Percentiles rank a stretch among this genome's conserved stretches.
These are phyloP conservation scores for Royoungia palumana DNA, from an alignment of 768 basidiomycete genomes.

Conservation along the genomic window DNA sequence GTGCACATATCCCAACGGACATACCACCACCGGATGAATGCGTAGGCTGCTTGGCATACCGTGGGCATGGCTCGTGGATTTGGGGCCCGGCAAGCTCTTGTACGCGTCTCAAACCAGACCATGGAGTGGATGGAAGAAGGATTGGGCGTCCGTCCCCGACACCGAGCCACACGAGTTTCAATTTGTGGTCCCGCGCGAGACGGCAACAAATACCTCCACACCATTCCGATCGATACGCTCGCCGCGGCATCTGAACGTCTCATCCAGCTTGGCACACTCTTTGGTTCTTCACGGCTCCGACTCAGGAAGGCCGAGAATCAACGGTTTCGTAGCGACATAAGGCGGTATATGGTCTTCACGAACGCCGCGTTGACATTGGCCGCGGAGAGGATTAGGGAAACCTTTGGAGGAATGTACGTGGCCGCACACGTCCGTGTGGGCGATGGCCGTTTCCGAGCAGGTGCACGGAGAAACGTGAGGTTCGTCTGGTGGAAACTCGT, in stretches of 20 bases:
- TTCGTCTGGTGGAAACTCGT: constrained; percentile 18
- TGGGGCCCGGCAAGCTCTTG: too few relatives aligned
- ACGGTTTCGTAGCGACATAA: constrained; percentile 44
- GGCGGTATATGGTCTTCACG: constrained; percentile 54
- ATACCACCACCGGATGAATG: too few relatives aligned
- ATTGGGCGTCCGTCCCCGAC: too few relatives aligned
- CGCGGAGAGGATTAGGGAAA: constrained; percentile 43
- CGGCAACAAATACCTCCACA: constrained; percentile 47
- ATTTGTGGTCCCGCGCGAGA: too few relatives aligned
- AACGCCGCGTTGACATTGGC: constrained; percentile 45
- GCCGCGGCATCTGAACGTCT: constrained; percentile 39
- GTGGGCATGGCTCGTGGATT: too few relatives aligned
- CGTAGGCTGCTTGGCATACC: too few relatives aligned
- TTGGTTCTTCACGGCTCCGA: constrained; percentile 68
- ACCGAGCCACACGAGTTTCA: too few relatives aligned
- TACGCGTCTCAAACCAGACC: too few relatives aligned
- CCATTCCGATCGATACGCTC: constrained; percentile 12
- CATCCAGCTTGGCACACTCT: constrained; percentile 70
- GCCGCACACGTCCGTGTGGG: constrained; percentile 67
- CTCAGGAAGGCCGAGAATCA: constrained; percentile 41
- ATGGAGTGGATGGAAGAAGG: too few relatives aligned
- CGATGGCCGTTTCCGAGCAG: constrained; percentile 57
- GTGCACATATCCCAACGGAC: too few relatives aligned
- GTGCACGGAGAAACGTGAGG: constrained; percentile 41
- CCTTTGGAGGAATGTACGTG: constrained; percentile 49